These are phyloP conservation scores for Vitis hybrid DNA, from an alignment of 177 flowering plant genomes.

Conservation along the genomic window DNA sequence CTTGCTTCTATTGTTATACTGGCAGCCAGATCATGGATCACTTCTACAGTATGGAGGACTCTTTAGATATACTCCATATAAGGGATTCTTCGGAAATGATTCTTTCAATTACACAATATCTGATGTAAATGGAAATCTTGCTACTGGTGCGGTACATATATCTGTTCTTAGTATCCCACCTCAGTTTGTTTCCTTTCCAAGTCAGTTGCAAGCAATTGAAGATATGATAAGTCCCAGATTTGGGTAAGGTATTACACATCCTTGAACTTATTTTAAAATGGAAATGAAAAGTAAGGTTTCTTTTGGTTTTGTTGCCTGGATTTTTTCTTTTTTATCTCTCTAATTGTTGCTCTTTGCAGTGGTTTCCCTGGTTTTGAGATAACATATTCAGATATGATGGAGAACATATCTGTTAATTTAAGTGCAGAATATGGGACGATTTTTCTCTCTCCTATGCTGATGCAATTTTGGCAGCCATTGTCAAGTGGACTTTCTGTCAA, in stretches of 20 bases:
- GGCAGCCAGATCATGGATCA: conserved; percentile 84
- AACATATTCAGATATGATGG: conserved; percentile 60
- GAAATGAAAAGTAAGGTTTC: neutral
- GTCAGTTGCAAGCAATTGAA: conserved; percentile 69
- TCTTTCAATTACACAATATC: conserved; percentile 61
- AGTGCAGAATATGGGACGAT: conserved; percentile 57
- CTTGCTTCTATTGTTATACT: neutral
- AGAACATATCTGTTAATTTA: conserved; percentile 71
- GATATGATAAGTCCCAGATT: conserved; percentile 66
- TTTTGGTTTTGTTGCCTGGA: neutral
- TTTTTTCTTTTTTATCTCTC: neutral
- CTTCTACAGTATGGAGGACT: conserved; percentile 58
- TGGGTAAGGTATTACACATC: conserved; percentile 42
- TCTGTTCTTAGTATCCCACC: conserved; percentile 73
- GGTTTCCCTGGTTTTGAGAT: conserved; percentile 50
- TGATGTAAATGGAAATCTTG: conserved; percentile 68
- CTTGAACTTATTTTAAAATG: neutral
- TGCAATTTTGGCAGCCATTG: conserved; percentile 65
- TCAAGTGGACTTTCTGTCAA: conserved; percentile 41
- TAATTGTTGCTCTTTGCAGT: conserved; percentile 21
- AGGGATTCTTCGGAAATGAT: conserved; percentile 78
- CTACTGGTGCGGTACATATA: conserved; percentile 54
- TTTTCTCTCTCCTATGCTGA: conserved; percentile 60
- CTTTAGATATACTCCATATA: conserved; percentile 79
- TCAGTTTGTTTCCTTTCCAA: conserved; percentile 69